Evolutionary conservation across 257 asterid species (phyloP), one percentile per base, ranked within the genome.

Genomic region (Nicotiana attenuata): DNA sequence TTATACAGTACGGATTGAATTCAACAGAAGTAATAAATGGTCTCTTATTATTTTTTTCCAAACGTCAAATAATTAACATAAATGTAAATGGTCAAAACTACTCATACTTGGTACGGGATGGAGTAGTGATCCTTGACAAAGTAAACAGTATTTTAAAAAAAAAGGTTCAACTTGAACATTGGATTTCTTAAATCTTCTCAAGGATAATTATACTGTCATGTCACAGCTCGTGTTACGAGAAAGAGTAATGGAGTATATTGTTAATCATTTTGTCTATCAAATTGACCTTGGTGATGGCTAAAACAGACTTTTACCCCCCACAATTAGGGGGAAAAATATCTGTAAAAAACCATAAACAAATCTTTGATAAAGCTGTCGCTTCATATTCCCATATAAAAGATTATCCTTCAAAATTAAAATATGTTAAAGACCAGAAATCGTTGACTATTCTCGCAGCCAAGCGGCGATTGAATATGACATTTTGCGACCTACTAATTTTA

Each of bases 201-300:
- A 16, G n/a, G 59, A 14, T 68, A 68, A 38, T 38, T 69, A 69
- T 69, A 17, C 10, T 69, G 31, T 11, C n/a, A 38, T 8, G 15
- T 60, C 65, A 9, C 29, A 60, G 63, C 63, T 56, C 8, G 22
- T 47, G 11, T 67, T 53, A 52, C 76, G 20, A 35, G 2, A 69
- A 20, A 38, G 33, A 69, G 57, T 10, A 38, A 11, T 35, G 45
- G 45, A 35, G 45, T 38, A 5, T 20, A 69, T 29, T 5, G 5
- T 31, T 69, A 69, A 69, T 69, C 77, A 69, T 41, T 69, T 69
- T 69, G 77, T 69, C 77, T 69, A 10, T 41, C 77, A 41, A 41
- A n/a, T n/a, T 69, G 33, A n/a, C 45, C 45, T 20, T 69, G 77
- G 57, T 41, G 33, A 20, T 69, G 13, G 56, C 45, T 20, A 41